These are phyloP conservation scores for Nigrograna mackinnonii DNA, from an alignment of 2,329 filamentous ascomycete species.

Conservation along the genomic window DNA sequence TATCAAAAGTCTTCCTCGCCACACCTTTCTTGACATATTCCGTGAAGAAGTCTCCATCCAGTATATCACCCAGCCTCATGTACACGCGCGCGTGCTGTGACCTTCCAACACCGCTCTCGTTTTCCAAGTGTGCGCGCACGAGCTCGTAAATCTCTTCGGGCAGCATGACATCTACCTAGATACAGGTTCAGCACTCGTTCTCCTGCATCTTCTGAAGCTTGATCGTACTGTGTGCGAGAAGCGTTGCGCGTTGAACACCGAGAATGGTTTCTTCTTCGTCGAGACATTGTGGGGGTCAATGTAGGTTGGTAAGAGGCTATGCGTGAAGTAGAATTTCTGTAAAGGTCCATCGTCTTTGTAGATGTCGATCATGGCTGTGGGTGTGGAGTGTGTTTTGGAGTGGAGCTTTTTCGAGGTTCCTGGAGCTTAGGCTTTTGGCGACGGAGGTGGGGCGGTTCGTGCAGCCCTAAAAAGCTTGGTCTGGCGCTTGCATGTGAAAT, in stretches of 20 bases:
- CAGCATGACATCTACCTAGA: conserved; percentile 70
- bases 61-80: conserved; percentile 71
- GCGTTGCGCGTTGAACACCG: conserved; percentile 64
- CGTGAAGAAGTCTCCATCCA: conserved; percentile 79
- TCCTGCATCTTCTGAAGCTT: too few relatives aligned
- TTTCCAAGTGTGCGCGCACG: conserved; percentile 58
- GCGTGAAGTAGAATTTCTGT: conserved; percentile 75
- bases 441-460: conserved; percentile 1
- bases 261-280: conserved; percentile 76
- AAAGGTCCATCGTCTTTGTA: conserved; percentile 36
- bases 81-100: conserved; percentile 61
- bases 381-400: conserved; percentile 2
- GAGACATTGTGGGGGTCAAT: conserved; percentile 62
- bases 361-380: conserved; percentile 37
- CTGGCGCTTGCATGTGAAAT: too few relatives aligned
- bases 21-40: conserved; percentile 81
- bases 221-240: conserved; percentile 68
- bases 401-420: background rate
- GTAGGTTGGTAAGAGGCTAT: conserved; percentile 67
- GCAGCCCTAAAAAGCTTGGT: conserved; percentile 6
- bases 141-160: conserved; percentile 64
- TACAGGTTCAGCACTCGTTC: conserved; percentile 2
- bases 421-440: background rate
- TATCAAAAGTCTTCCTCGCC: too few relatives aligned
- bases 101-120: conserved; percentile 32